phyloP scores from a whole-genome alignment of 176 grass and related monocot genomes.

The Oryza australiensis region DNA sequence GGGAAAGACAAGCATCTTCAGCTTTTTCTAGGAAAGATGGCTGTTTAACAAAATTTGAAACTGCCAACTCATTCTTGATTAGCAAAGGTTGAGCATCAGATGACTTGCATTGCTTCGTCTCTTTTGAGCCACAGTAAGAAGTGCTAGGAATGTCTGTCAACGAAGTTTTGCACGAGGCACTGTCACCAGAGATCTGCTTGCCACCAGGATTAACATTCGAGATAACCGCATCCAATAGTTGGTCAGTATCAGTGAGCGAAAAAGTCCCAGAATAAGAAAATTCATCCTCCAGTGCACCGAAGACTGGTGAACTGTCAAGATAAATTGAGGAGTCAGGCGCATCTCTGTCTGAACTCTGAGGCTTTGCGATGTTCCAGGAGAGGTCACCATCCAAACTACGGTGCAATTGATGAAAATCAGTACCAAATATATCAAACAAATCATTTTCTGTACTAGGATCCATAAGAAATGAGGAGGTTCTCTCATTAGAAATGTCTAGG shows the following conservation, averaged over 20 bases:
- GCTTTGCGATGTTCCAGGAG: slow-evolving; percentile 38
- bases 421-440: slow-evolving; percentile 69
- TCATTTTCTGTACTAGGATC: slow-evolving; percentile 54
- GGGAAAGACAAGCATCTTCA: slow-evolving; percentile 47
- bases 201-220: slow-evolving; percentile 56
- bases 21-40: slow-evolving; percentile 45
- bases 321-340: slow-evolving; percentile 39
- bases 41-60: slow-evolving; percentile 61
- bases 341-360: slow-evolving; percentile 43
- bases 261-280: slow-evolving; percentile 61
- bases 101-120: slow-evolving; percentile 35
- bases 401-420: slow-evolving; percentile 43
- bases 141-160: slow-evolving; percentile 56
- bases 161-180: slow-evolving; percentile 65
- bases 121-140: slow-evolving; percentile 54
- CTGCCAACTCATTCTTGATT: slow-evolving; percentile 57
- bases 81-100: slow-evolving; percentile 36
- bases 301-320: slow-evolving; percentile 37
- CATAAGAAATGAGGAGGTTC: slow-evolving; percentile 28
- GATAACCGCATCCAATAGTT: slow-evolving; percentile 79
- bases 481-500: slow-evolving; percentile 22
- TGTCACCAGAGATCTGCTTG: slow-evolving; percentile 58
- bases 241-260: slow-evolving; percentile 58
- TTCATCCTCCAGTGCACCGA: slow-evolving; percentile 39
- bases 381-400: slow-evolving; percentile 47